Evolutionary conservation across 441 rosid species (phyloP).

Genomic region (Omphalea diandra): DNA sequence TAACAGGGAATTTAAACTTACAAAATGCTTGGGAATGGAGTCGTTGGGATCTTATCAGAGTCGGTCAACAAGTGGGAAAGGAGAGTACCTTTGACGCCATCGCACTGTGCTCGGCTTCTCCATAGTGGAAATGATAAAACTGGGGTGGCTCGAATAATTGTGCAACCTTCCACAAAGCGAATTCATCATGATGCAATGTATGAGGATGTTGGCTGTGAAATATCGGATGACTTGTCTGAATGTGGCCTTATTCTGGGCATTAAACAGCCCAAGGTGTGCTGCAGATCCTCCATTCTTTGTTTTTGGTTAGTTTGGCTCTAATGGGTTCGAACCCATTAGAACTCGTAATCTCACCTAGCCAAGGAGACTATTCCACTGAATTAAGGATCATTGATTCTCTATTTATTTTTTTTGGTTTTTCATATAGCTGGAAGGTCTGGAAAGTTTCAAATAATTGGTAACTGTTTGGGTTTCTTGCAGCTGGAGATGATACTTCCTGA

Average conservation of each 20-base stretch:
- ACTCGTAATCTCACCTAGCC: too few relatives aligned
- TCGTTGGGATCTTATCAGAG: constrained; percentile 81
- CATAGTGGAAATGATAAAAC: constrained; percentile 64
- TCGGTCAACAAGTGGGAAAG: constrained; percentile 88
- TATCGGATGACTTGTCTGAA: constrained; percentile 47
- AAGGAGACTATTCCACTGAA: too few relatives aligned
- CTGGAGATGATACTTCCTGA: constrained; percentile 78
- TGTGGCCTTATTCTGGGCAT: constrained; percentile 56
- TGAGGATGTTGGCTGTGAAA: constrained; percentile 52
- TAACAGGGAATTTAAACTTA: not conserved
- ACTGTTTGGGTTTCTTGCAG: constrained; percentile 41
- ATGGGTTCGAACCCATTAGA: not conserved
- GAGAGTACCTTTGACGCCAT: constrained; percentile 79
- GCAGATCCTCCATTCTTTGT: not conserved
- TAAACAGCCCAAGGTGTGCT: constrained; percentile 76
- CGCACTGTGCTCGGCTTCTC: constrained; percentile 86
- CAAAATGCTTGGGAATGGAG: constrained; percentile 80
- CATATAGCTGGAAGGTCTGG: not conserved
- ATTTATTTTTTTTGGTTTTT: not conserved
- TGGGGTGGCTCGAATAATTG: constrained; percentile 52
- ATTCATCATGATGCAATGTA: constrained; percentile 49
- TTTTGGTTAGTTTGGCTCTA: not conserved
- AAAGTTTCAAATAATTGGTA: constrained; percentile 9
- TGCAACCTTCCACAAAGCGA: constrained; percentile 54
- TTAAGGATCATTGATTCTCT: too few relatives aligned